Evolutionary conservation across 495 filamentous ascomycete genomes (phyloP), one percentile per base, ranked within the genome.

Genomic region (Aspergillus hancockii): DNA sequence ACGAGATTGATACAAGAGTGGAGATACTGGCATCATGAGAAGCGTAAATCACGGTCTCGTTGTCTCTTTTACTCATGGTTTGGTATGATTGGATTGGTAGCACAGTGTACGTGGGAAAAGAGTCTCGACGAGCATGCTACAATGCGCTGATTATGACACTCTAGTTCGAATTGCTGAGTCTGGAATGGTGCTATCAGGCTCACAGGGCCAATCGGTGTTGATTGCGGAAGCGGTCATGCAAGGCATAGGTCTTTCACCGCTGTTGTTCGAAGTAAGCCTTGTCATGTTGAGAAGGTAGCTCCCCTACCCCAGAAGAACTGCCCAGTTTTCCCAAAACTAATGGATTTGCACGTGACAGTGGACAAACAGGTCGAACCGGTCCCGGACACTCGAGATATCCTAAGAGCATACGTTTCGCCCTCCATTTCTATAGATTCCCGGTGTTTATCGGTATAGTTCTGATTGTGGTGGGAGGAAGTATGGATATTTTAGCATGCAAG

Each of bases 211-310:
- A 41, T 55, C 62, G 8, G 62, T 70, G 54, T 51, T 72, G 31
- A 70, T 65, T 30, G 64, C 68, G 5, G 70, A 69, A 49, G 55
- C 59, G 13, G 54, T 58, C 9, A 32, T 74, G 57, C 70, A 67
- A 63, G 66, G 68, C 22, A 64, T 70, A 32, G 71, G 71, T 12
- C 68, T 75, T 21, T 73, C 72, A 45, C 70, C 70, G 34, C 64
- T 75, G 28, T 56, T 75, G 22, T 71, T 75, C 47, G 72, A 75
- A 63, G 68, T 73, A 30, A 73, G 70, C 50, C 50, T 75, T 22
- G 57, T 75, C 23, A 58, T 75, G 52, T 49, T 75, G 43, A 54
- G 66, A 63, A 66, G 68, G 72, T 74, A 19, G n/a, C n/a, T n/a
- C n/a, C n/a, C n/a, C n/a, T n/a, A n/a, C n/a, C n/a, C n/a, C n/a